phyloP scores from a whole-genome alignment of 148 eudicot species.

The Silene conica region DNA sequence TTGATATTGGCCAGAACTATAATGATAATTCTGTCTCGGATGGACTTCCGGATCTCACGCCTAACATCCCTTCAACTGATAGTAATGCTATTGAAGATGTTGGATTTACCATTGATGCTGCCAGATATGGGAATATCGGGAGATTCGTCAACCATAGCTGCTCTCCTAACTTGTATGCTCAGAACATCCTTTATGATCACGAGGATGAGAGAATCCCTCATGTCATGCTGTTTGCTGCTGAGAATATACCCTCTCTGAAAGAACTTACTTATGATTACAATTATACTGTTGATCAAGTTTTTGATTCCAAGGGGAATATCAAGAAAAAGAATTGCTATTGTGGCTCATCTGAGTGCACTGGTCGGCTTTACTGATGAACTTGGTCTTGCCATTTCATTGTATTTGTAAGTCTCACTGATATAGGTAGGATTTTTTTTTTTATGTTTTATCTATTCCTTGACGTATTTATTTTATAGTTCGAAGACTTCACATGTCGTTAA shows the following conservation, averaged over 20 bases:
- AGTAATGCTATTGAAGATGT: conserved; percentile 35
- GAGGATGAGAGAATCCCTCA: conserved; percentile 82
- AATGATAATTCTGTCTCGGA: conserved; percentile 39
- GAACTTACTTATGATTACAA: conserved; percentile 85
- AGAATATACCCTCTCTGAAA: conserved; percentile 77
- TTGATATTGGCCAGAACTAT: conserved; percentile 77
- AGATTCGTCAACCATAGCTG: conserved; percentile 92
- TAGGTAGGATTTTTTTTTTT: background rate
- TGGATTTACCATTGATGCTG: conserved; percentile 84
- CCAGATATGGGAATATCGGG: conserved; percentile 59
- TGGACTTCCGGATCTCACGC: conserved; percentile 28
- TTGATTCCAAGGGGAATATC: conserved; percentile 59
- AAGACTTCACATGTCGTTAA: background rate
- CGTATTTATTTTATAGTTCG: background rate
- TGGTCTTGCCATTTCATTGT: background rate
- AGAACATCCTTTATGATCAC: conserved; percentile 78
- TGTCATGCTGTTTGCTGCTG: conserved; percentile 80
- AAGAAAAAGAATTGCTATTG: conserved; percentile 72
- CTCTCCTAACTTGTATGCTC: conserved; percentile 83
- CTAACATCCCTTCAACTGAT: conserved; percentile 18
- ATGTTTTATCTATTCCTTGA: no score
- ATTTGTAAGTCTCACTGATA: conserved; percentile 8
- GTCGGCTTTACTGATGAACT: conserved; percentile 66
- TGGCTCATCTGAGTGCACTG: conserved; percentile 74
- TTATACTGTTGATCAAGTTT: conserved; percentile 57